Base-by-base conservation (phyloP, 2,329 filamentous ascomycete genomes). In the Microsporum audouinii region DNA sequence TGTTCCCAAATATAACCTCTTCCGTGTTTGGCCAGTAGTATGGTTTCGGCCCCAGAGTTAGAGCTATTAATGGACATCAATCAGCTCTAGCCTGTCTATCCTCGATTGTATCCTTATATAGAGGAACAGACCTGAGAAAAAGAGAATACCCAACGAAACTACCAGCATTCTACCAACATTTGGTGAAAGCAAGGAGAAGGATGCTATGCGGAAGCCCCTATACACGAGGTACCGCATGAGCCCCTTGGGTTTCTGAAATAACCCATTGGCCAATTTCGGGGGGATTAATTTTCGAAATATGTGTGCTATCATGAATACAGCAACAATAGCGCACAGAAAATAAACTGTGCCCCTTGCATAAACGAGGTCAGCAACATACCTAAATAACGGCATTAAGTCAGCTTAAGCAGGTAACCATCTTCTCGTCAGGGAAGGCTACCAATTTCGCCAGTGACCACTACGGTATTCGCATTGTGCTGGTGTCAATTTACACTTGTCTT, bases 1-100 rank as follows among this genome's bases (percentile, higher is more conserved):
- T 82, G 67, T 72, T 71, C 6, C 80, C 81, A 65, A 75, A 83
- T 34, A 66, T 71, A 2, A 74, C 62, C 5, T 69, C 67, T 10
- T 58, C 59, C 4, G 72, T 74, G 57, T 75, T 78, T 0, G 79
- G 77, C 81, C 81, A 83, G 72, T 83, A 84, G 68, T 82, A 84
- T 0, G 81, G 80, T 31, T 73, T 68, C 0, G 81, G 79, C 1
- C 73, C 77, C 0, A 81, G 71, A 0, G 75, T 76, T 76, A 80
- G 76, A n/a, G 69, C 76, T 76, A 58, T 23, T 27, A 34, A 29
- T 59, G 29, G 60, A 38, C 7, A n/a, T 58, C 31, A 58, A n/a
- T 58, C 31, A 58, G 31, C 31, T 10, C 12, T 8, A 47, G 7
- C 6, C 7, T 23, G 17, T 23, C 17, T 23, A 23, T 23, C 17